These are phyloP conservation scores for Xylariales sp. DNA, from an alignment of 2,329 filamentous ascomycete species.

Conservation along the genomic window DNA sequence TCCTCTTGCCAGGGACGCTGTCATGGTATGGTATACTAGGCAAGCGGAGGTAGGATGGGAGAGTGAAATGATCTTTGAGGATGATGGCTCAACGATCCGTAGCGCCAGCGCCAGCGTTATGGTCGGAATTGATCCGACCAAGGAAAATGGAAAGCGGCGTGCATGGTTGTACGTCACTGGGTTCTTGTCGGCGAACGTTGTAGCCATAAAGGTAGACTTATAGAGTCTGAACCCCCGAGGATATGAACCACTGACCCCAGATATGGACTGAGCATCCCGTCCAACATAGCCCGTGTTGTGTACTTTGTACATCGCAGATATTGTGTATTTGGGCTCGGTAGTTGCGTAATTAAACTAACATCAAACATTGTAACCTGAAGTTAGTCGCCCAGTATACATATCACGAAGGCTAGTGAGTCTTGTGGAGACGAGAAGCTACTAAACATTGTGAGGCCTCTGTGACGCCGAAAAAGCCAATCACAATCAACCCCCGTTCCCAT, in stretches of 20 bases:
- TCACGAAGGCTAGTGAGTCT: no score
- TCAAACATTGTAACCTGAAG: no score
- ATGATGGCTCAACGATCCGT: conserved; percentile 48
- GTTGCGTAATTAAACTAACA: no score
- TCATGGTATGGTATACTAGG: conserved; percentile 40
- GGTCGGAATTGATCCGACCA: conserved; percentile 44
- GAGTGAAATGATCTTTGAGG: conserved; percentile 49
- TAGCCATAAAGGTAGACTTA: conserved; percentile 11
- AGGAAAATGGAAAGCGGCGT: conserved; percentile 37
- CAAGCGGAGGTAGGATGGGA: conserved; percentile 29
- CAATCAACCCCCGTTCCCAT: no score
- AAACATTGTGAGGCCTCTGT: no score
- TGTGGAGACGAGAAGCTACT: no score
- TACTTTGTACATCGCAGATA: no score
- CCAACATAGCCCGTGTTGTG: no score
- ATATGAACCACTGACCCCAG: background rate
- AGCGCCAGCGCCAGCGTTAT: conserved; percentile 47
- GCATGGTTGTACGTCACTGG: conserved; percentile 57
- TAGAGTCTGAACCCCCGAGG: background rate
- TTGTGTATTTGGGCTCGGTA: no score
- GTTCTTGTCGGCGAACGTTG: conserved; percentile 29
- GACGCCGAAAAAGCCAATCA: no score
- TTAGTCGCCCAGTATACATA: no score
- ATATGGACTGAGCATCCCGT: background rate
- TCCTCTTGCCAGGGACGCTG: conserved; percentile 33